A percentile compares a stretch with the other conserved stretches of the same genome.
Evolutionary conservation across 225 moss, liverwort and hornwort species (phyloP).

Genomic region (Straminergon stramineum): DNA sequence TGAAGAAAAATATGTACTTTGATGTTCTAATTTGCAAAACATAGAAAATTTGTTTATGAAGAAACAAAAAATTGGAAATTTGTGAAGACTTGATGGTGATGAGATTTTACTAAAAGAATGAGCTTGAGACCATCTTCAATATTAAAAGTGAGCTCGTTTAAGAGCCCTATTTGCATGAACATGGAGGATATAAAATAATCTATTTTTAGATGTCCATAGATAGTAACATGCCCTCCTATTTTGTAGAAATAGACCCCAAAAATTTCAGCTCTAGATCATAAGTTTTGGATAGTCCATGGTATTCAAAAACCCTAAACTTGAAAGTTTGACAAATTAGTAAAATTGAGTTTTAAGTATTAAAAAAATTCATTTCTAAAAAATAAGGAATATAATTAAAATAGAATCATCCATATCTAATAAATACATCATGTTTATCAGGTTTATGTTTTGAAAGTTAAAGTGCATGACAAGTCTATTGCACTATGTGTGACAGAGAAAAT

Average conservation of each 20-base stretch:
- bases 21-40: background rate
- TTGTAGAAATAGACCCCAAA: rapidly evolving
- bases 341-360: background rate
- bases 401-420: too few species aligned
- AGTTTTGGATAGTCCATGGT: background rate
- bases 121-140: background rate
- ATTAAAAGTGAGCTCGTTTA: rapidly evolving
- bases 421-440: too few species aligned
- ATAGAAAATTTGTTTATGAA: too few species aligned
- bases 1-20: background rate
- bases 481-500: too few species aligned
- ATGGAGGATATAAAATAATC: background rate
- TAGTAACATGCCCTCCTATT: rapidly evolving
- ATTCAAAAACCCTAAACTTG: rapidly evolving
- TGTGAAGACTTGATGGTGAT: background rate
- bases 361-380: too few species aligned
- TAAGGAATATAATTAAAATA: too few species aligned
- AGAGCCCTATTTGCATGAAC: background rate
- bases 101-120: background rate
- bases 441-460: too few species aligned
- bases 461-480: too few species aligned
- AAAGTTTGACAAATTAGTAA: background rate
- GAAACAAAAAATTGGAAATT: background rate
- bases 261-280: background rate
- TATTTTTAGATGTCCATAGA: rapidly evolving